Base-by-base conservation (phyloP, 1,284 basidiomycete genomes). In the Fomes fomentarius region DNA sequence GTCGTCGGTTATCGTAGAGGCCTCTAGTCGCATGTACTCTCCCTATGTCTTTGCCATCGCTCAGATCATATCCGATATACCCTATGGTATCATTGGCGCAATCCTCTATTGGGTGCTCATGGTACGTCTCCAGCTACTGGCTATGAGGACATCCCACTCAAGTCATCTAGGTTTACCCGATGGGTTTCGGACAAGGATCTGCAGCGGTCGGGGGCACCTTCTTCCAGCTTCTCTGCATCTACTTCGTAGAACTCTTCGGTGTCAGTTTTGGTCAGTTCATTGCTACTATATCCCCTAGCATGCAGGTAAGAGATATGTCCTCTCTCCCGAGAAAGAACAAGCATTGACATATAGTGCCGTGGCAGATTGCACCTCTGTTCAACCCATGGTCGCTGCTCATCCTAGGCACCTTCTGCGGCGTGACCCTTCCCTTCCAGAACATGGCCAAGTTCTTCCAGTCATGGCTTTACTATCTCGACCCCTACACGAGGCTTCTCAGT, bases 1-100 rank as follows among this genome's bases (percentile, higher is more conserved):
- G 51, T 30, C 28, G 28, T 30, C 7, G 7, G 12, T 12, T 30
- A 30, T 12, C 12, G 41, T 63, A 75, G 87, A 89, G 72, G 76
- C 88, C 0, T 89, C 87, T 2, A 88, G 85, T 74, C 78, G 85
- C 35, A 90, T 90, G 57, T 93, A 93, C 69, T 89, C n/a, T 15
- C 34, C 34, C 2, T 37, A 37, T 17, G 34, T 37, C 8, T 37
- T 37, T n/a, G 34, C 34, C 14, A 37, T 37, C 14, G 34, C 34
- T 37, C 34, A 37, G 34, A 37, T 37, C 34, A 17, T 37, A 2
- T 37, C 34, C 34, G 34, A 37, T 17, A 37, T 37, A 37, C 34
- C 34, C 11, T 37, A 37, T 37, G 34, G 34, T 14, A 37, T 37
- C 34, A 37, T 37, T 6, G 34, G 34, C n/a, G 34, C 34, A 8